Evolutionary conservation across 2,329 filamentous ascomycete species (phyloP).

Genomic region (Bipolaris cookei): DNA sequence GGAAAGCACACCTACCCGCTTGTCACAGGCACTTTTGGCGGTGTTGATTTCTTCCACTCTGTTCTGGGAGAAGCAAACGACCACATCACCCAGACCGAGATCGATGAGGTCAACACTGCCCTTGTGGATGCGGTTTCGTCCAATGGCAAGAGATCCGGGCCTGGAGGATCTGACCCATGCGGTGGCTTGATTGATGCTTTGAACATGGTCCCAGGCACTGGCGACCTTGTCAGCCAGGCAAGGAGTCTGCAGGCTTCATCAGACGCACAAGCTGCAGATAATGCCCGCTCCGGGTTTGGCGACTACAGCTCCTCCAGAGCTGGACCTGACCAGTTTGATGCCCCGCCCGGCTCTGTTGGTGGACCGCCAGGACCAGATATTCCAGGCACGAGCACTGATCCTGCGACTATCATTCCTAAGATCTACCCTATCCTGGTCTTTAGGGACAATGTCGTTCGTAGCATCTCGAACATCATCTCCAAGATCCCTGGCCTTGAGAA

Average conservation of each 20-base stretch:
- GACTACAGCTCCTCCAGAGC: constrained; percentile 50
- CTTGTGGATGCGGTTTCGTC: constrained; percentile 49
- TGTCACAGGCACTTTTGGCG: constrained; percentile 62
- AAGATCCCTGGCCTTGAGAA: constrained; percentile 90
- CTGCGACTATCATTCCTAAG: constrained; percentile 57
- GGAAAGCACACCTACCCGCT: constrained; percentile 59
- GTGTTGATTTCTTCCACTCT: constrained; percentile 59
- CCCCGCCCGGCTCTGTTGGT: constrained; percentile 53
- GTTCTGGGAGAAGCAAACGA: constrained; percentile 59
- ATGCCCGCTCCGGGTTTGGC: constrained; percentile 51
- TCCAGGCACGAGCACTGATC: constrained; percentile 81
- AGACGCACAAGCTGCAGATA: constrained; percentile 55
- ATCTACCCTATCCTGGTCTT: constrained; percentile 97
- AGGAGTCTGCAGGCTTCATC: constrained; percentile 54
- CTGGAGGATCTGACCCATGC: constrained; percentile 38
- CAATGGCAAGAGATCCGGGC: constrained; percentile 35
- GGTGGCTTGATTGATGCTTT: constrained; percentile 70
- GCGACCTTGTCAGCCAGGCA: constrained; percentile 56
- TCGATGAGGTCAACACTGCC: constrained; percentile 55
- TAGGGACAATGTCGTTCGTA: constrained; percentile 89
- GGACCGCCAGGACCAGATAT: constrained; percentile 60
- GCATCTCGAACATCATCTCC: constrained; percentile 82
- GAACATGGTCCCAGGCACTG: constrained; percentile 71
- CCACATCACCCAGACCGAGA: constrained; percentile 57
- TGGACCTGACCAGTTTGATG: constrained; percentile 46